Conservation (phyloP, 495 filamentous ascomycete genomes). For the Hypomontagnella monticulosa region DNA sequence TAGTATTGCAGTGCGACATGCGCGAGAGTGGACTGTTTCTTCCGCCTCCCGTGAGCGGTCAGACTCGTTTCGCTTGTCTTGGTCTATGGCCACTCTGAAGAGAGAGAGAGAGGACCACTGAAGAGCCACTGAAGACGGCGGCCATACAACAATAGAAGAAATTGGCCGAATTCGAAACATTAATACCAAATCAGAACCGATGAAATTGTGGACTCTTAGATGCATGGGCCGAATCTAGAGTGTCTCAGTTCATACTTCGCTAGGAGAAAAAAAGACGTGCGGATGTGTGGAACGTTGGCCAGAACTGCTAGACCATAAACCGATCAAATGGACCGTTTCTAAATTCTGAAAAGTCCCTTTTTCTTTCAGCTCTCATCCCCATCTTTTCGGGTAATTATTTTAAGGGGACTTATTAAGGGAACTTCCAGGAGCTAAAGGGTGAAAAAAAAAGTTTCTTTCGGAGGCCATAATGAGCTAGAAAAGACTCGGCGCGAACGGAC, state of each 20-base stretch:
- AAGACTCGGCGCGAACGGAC: slow-evolving; percentile 30
- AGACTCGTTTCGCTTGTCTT: slow-evolving; percentile 24
- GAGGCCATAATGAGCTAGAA: slow-evolving; percentile 11
- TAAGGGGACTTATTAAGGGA: too few species aligned
- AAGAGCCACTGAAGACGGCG: slow-evolving; percentile 7
- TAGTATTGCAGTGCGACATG: slow-evolving; percentile 31
- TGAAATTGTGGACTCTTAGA: slow-evolving; percentile 26
- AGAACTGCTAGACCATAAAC: slow-evolving; percentile 33
- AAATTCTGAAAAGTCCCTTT: slow-evolving; percentile 10
- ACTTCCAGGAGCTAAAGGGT: background rate
- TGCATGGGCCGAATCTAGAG: slow-evolving; percentile 36
- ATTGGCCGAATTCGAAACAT: slow-evolving; percentile 30
- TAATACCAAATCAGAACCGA: slow-evolving; percentile 31
- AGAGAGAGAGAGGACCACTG: background rate
- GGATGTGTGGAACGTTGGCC: slow-evolving; percentile 21
- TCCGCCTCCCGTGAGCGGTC: slow-evolving; percentile 16
- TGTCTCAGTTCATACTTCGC: slow-evolving; percentile 35
- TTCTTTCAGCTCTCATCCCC: slow-evolving; percentile 2
- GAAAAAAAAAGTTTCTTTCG: slow-evolving; percentile 25
- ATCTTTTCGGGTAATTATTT: slow-evolving; percentile 18
- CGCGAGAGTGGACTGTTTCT: slow-evolving; percentile 17
- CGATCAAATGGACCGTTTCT: slow-evolving; percentile 15
- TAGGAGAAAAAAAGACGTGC: slow-evolving; percentile 17
- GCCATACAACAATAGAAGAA: slow-evolving; percentile 8
- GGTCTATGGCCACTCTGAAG: background rate